A percentile compares a stretch with the other conserved stretches of the same genome.
These are phyloP conservation scores for Geranium rotundifolium DNA, from an alignment of 345 rosid species.

Conservation along the genomic window DNA sequence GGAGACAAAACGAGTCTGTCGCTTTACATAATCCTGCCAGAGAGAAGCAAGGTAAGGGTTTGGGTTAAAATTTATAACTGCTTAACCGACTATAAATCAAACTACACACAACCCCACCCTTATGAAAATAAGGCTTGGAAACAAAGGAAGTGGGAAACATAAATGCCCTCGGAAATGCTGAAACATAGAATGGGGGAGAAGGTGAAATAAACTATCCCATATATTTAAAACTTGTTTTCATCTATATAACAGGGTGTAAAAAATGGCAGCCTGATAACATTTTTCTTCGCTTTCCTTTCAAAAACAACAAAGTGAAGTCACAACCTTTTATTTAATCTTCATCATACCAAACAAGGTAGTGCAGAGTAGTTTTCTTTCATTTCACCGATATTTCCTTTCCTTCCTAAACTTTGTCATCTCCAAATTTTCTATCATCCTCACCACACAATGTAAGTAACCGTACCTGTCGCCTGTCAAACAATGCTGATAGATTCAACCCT, in stretches of 20 bases:
- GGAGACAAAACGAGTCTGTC: conserved; percentile 81
- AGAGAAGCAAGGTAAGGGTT: not conserved
- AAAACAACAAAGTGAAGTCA: too few species aligned
- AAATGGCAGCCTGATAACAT: too few species aligned
- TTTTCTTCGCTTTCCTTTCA: not conserved
- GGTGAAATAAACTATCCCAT: not conserved
- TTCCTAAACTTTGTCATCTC: too few species aligned
- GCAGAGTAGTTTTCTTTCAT: not conserved
- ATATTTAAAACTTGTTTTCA: not conserved
- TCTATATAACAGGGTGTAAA: too few species aligned
- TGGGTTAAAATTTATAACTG: not conserved
- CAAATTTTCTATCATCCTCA: not conserved
- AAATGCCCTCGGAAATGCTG: not conserved
- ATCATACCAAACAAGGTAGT: not conserved
- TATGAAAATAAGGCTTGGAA: not conserved
- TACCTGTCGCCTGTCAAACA: conserved; percentile 87
- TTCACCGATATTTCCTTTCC: not conserved
- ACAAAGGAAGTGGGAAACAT: not conserved
- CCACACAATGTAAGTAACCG: not conserved
- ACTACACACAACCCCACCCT: not conserved
- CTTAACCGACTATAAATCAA: not conserved
- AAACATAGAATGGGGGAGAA: not conserved
- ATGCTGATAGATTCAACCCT: conserved; percentile 75
- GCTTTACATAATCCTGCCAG: conserved; percentile 55
- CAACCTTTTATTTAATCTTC: not conserved